Conservation (phyloP, 805 yeast species). For the Ogataea parapolymorpha region DNA sequence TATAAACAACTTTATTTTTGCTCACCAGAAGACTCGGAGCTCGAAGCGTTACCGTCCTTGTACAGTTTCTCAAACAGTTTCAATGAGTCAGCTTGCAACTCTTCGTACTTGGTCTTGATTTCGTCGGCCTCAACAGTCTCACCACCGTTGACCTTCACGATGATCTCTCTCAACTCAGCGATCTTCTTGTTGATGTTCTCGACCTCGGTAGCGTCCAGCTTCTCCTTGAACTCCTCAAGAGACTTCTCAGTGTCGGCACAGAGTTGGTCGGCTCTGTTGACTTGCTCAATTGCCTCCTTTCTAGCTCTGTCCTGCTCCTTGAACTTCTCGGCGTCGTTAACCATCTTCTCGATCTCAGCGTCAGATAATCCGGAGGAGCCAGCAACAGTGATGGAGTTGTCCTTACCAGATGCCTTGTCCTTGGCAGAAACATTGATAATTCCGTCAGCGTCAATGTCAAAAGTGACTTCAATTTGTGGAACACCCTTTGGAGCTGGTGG, state of each 20-base stretch:
- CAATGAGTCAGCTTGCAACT: slow-evolving; percentile 70
- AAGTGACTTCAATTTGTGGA: slow-evolving; percentile 90
- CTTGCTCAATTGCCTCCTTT: slow-evolving; percentile 64
- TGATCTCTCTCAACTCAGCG: slow-evolving; percentile 58
- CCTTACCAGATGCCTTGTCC: slow-evolving; percentile 76
- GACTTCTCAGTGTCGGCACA: slow-evolving; percentile 89
- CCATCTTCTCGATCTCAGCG: slow-evolving; percentile 59
- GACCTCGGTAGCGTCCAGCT: slow-evolving; percentile 47
- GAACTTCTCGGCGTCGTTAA: slow-evolving; percentile 63
- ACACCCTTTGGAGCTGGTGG: slow-evolving; percentile 96
- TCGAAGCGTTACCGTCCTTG: slow-evolving; percentile 29
- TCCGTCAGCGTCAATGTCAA: slow-evolving; percentile 96
- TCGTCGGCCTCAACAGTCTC: slow-evolving; percentile 49
- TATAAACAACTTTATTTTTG: slow-evolving; percentile 13
- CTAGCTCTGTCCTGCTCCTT: slow-evolving; percentile 57
- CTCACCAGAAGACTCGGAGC: slow-evolving; percentile 16
- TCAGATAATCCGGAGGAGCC: slow-evolving; percentile 69
- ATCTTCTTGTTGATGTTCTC: slow-evolving; percentile 52
- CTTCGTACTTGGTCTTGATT: slow-evolving; percentile 71
- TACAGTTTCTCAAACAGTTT: slow-evolving; percentile 72
- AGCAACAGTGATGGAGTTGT: slow-evolving; percentile 70
- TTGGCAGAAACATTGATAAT: slow-evolving; percentile 76
- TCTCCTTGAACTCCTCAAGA: slow-evolving; percentile 68
- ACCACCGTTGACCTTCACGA: slow-evolving; percentile 56
- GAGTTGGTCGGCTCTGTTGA: slow-evolving; percentile 73